Conservation (phyloP, 768 basidiomycete species). For the Lentinula edodes region DNA sequence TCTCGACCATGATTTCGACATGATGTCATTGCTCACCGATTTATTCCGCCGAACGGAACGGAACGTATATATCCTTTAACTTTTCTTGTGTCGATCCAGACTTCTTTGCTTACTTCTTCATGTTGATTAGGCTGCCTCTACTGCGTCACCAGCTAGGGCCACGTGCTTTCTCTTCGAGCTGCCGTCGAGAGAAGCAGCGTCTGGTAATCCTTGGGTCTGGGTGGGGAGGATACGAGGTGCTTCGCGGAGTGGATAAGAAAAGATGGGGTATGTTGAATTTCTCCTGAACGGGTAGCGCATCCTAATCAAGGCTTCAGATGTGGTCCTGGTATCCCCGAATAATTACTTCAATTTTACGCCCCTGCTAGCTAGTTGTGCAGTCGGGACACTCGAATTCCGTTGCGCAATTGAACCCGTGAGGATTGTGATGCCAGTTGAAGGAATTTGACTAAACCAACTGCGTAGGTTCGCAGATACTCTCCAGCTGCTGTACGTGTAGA, state of each 20-base stretch:
- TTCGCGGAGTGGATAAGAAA: constrained; percentile 63
- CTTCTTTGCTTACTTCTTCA: not conserved
- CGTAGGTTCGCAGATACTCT: constrained; percentile 49
- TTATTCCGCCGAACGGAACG: too few species aligned
- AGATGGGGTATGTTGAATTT: constrained; percentile 55
- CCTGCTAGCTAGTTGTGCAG: constrained; percentile 63
- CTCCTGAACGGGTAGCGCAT: too few species aligned
- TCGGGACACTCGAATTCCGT: constrained; percentile 81
- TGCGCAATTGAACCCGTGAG: constrained; percentile 77
- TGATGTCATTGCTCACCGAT: too few species aligned
- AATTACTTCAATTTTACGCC: constrained; percentile 68
- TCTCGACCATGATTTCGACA: too few species aligned
- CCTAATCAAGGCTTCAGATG: constrained; percentile 34
- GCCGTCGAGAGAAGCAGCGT: constrained; percentile 30
- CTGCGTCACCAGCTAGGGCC: not conserved
- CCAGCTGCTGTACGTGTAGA: constrained; percentile 44
- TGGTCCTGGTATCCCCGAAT: constrained; percentile 60
- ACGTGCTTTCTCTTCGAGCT: constrained; percentile 21
- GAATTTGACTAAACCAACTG: not conserved
- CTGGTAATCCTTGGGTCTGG: constrained; percentile 72
- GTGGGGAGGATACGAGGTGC: constrained; percentile 73
- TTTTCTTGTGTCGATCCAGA: too few species aligned
- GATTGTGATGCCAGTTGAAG: not conserved
- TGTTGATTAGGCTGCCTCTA: not conserved
- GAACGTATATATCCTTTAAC: too few species aligned